phyloP scores from a whole-genome alignment of 768 basidiomycete species.

The Mycena capillaripes region DNA sequence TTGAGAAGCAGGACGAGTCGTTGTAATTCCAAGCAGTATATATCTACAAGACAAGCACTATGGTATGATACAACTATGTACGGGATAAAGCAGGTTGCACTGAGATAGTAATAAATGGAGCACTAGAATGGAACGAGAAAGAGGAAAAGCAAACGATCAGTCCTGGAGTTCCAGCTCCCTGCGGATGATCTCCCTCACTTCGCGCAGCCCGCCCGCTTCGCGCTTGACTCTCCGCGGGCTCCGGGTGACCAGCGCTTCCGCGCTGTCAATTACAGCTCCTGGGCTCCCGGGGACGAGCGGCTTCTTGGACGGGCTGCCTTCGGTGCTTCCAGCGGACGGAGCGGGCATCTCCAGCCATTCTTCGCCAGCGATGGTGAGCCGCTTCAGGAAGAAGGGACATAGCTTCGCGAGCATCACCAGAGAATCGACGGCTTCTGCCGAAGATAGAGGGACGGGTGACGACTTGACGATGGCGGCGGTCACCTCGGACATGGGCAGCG shows the following conservation, averaged over 20 bases:
- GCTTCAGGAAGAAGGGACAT: slow-evolving; percentile 86
- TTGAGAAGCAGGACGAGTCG: neutral
- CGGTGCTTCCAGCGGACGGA: slow-evolving; percentile 39
- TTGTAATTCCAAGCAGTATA: neutral
- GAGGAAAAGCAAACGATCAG: slow-evolving; percentile 52
- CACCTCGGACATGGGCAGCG: slow-evolving; percentile 77
- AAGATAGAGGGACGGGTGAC: slow-evolving; percentile 84
- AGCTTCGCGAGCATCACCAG: slow-evolving; percentile 73
- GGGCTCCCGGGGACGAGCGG: slow-evolving; percentile 60
- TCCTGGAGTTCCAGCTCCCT: slow-evolving; percentile 82
- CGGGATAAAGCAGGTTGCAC: slow-evolving; percentile 36
- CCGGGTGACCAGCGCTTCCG: slow-evolving; percentile 70
- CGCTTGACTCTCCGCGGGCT: slow-evolving; percentile 82
- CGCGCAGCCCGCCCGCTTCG: slow-evolving; percentile 80
- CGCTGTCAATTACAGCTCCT: slow-evolving; percentile 70
- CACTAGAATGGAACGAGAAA: slow-evolving; percentile 37
- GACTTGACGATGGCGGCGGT: slow-evolving; percentile 81
- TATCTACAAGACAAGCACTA: slow-evolving; percentile 25
- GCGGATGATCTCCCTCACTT: slow-evolving; percentile 87
- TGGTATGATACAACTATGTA: slow-evolving; percentile 15
- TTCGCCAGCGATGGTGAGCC: slow-evolving; percentile 69
- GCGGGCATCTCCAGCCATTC: slow-evolving; percentile 78
- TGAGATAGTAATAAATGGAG: slow-evolving; percentile 35
- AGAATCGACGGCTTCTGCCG: slow-evolving; percentile 84
- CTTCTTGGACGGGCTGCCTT: slow-evolving; percentile 58